phyloP scores from a whole-genome alignment of 139 green algal genomes.

The Chara braunii region DNA sequence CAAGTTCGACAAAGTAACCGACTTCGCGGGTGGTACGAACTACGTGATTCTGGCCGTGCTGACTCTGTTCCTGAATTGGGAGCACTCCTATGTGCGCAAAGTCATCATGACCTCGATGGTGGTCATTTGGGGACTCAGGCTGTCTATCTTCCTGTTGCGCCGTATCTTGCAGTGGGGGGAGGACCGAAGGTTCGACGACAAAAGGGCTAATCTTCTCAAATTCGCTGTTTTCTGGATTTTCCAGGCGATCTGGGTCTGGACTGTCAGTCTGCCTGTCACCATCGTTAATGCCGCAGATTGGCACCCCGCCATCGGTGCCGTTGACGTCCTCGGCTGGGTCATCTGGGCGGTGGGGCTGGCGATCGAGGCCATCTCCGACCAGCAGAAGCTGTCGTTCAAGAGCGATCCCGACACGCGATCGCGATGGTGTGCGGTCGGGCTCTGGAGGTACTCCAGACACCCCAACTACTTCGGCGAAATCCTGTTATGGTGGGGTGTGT shows the following conservation, averaged over 20 bases:
- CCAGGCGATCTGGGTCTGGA: slow-evolving; percentile 74
- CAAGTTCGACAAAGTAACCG: slow-evolving; percentile 45
- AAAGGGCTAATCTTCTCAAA: slow-evolving; percentile 54
- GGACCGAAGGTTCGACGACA: slow-evolving; percentile 71
- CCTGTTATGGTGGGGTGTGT: slow-evolving; percentile 67
- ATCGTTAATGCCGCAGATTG: slow-evolving; percentile 53
- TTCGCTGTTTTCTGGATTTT: slow-evolving; percentile 63
- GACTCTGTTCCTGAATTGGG: slow-evolving; percentile 19
- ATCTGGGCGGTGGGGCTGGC: slow-evolving; percentile 56
- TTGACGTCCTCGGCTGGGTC: slow-evolving; percentile 23
- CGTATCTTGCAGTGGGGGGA: slow-evolving; percentile 52
- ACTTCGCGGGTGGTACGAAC: slow-evolving; percentile 40
- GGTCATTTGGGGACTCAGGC: slow-evolving; percentile 57
- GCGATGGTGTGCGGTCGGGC: slow-evolving; percentile 65
- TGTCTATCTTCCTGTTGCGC: slow-evolving; percentile 61
- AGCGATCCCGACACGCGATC: slow-evolving; percentile 15
- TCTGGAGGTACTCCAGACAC: slow-evolving; percentile 65
- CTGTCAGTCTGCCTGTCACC: slow-evolving; percentile 60
- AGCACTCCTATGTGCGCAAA: slow-evolving; percentile 14
- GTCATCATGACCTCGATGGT: slow-evolving; percentile 58
- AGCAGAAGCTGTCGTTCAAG: slow-evolving; percentile 73
- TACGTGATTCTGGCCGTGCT: slow-evolving; percentile 31
- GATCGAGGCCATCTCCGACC: slow-evolving; percentile 59
- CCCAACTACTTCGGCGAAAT: slow-evolving; percentile 91
- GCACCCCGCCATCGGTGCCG: slow-evolving; percentile 17